A percentile compares a stretch with the other conserved stretches of the same genome.
Conservation (phyloP, 352 stramenopile species). For the Pythium graminicola region DNA sequence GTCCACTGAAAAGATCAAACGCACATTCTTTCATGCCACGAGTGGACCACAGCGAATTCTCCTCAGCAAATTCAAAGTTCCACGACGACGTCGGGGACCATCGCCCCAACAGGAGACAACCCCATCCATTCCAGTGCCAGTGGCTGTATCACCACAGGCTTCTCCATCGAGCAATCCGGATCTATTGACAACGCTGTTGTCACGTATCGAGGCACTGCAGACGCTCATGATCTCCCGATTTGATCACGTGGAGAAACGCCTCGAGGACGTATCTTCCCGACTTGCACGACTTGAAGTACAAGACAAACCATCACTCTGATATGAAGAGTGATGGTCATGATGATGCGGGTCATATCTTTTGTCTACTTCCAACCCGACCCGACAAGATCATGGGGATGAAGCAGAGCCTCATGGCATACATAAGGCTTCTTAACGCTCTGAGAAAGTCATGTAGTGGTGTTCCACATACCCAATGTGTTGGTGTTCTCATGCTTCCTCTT, state of each 20-base stretch:
- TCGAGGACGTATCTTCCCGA: constrained; percentile 30
- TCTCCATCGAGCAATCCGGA: not conserved
- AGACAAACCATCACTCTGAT: constrained; percentile 14
- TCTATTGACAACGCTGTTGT: constrained; percentile 21
- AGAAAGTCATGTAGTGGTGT: too few relatives aligned
- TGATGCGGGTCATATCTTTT: too few relatives aligned
- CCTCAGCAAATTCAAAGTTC: constrained; percentile 48
- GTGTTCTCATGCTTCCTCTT: too few relatives aligned
- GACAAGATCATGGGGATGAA: too few relatives aligned
- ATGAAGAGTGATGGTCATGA: too few relatives aligned
- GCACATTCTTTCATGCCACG: constrained; percentile 39
- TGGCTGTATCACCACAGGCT: not conserved
- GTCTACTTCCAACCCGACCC: too few relatives aligned
- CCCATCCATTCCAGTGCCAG: too few relatives aligned
- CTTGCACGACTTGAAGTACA: constrained; percentile 37
- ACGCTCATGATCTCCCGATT: constrained; percentile 47
- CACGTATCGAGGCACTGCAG: constrained; percentile 35
- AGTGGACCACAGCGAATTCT: constrained; percentile 32
- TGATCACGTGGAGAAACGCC: constrained; percentile 36
- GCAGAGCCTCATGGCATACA: too few relatives aligned
- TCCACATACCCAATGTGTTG: too few relatives aligned
- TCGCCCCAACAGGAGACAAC: not conserved
- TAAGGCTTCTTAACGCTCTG: too few relatives aligned
- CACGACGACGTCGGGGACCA: constrained; percentile 16
- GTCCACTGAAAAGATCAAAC: constrained; percentile 44